A percentile compares a stretch with the other conserved stretches of the same genome.
Conservation (phyloP, 176 grass and related monocot genomes). For the Alopecurus myosuroides region DNA sequence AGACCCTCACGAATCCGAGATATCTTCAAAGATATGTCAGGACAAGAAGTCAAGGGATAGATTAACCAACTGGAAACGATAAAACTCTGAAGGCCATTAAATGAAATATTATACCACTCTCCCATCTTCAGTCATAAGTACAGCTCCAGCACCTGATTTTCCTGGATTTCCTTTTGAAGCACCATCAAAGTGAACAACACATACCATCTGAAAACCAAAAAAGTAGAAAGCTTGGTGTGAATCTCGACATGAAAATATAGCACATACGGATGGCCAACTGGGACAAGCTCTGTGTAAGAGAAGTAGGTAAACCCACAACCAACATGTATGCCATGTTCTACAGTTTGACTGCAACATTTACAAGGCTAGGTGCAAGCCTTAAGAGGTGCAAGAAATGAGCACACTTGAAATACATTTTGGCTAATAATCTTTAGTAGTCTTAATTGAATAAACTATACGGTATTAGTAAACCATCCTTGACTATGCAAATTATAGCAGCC, state of each 20-base stretch:
- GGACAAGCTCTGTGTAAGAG: neutral
- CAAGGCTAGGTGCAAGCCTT: neutral
- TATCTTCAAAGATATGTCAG: conserved; percentile 48
- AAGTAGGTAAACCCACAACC: neutral
- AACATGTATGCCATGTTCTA: neutral
- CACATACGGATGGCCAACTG: neutral
- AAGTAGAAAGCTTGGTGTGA: conserved; percentile 4
- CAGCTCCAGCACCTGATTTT: conserved; percentile 76
- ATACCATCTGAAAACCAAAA: conserved; percentile 50
- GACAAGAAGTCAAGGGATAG: conserved; percentile 20
- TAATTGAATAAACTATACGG: neutral
- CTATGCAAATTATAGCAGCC: conserved; percentile 6
- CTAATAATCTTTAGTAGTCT: neutral
- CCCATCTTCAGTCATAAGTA: conserved; percentile 70
- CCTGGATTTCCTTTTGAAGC: conserved; percentile 96
- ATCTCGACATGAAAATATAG: conserved; percentile 10
- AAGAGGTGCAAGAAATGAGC: neutral
- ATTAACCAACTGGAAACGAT: neutral
- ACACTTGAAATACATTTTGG: neutral
- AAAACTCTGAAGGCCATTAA: conserved; percentile 7
- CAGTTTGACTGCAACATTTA: neutral
- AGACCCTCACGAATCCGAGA: conserved; percentile 70
- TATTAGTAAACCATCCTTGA: neutral
- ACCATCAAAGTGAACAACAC: conserved; percentile 72
- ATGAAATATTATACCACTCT: conserved; percentile 51